A percentile compares a stretch with the other conserved stretches of the same genome.
Conservation (phyloP, 371 early-diverging fungal species). For the Mortierella sp. region DNA sequence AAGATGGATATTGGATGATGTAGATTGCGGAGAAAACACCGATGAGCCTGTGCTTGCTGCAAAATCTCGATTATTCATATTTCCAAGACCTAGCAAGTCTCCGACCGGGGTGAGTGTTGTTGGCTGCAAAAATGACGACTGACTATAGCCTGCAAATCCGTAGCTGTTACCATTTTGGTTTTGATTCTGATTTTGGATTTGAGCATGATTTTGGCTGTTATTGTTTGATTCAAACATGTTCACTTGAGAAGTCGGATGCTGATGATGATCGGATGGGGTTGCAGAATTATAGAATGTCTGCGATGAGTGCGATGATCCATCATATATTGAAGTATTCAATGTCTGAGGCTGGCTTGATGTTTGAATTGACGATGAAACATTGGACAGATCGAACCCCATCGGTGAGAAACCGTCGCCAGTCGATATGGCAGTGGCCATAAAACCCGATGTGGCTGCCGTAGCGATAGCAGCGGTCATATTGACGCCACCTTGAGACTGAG, state of each 20-base stretch:
- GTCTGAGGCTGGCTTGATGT: too few species aligned
- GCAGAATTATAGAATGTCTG: slow-evolving; percentile 31
- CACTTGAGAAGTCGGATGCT: not conserved
- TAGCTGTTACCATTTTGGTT: not conserved
- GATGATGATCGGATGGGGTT: slow-evolving; percentile 8
- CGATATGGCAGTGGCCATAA: slow-evolving; percentile 8
- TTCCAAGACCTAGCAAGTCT: slow-evolving; percentile 43
- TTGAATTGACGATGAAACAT: slow-evolving; percentile 14
- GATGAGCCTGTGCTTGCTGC: not conserved
- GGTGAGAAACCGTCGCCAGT: slow-evolving; percentile 9
- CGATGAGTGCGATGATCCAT: slow-evolving; percentile 4
- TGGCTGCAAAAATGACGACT: slow-evolving; percentile 33
- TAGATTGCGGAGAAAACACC: not conserved
- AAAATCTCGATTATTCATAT: slow-evolving; percentile 8
- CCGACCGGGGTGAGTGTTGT: slow-evolving; percentile 37
- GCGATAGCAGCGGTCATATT: slow-evolving; percentile 2
- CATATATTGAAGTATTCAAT: slow-evolving; percentile 22
- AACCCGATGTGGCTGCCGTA: slow-evolving; percentile 8
- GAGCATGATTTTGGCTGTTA: slow-evolving; percentile 3
- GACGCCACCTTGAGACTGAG: not conserved
- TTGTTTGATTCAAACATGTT: slow-evolving; percentile 29
- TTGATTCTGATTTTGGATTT: not conserved
- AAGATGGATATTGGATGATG: not conserved
- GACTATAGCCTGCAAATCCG: slow-evolving; percentile 18
- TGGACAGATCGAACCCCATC: slow-evolving; percentile 26